Base-by-base conservation (phyloP, 148 eudicot genomes). In the Rhododendron griersonianum region DNA sequence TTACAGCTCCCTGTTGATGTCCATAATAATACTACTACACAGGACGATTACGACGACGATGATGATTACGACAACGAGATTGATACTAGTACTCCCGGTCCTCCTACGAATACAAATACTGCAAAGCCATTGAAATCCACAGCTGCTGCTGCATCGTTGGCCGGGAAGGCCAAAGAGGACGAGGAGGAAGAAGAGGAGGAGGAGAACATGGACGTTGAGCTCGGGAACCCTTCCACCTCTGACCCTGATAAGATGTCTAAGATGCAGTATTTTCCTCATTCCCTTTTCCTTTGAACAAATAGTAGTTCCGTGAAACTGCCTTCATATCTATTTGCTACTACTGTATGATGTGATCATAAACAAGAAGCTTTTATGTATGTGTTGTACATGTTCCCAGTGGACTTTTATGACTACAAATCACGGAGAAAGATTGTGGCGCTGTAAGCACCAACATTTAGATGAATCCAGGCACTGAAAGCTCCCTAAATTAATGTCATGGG, bases 221-320 rank as follows among this genome's bases (percentile, higher is more conserved):
- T 94, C 59, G 94, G 94, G 13, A 95, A 93, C 15, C 89, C 91
- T 37, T 69, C 96, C 14, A 89, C 48, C 57, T 91, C 92, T 3
- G 98, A 97, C 86, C 96, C 98, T 85, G 92, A 94, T 81, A 97
- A 95, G 89, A 90, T 90, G 94, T 94, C 99, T 73, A 93, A 91
- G 89, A 97, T 95, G 99, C 98, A 95, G 98, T 95, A 86, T 88
- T 95, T 91, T 59, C 57, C 59, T 73, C 76, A 23, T 65, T 6
- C 33, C 39, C 69, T 11, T 61, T 59, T 5, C 50, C 37, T 16
- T 47, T 5, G 1, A 0, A 8, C 30, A 78, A n/a, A 25, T 35
- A 37, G 44, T n/a, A n/a, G 33, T 30, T 71, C 76, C 76, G 2
- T 28, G 3, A n/a, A 71, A 71, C 76, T 71, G 15, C 37, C 7